Percentiles rank a stretch among this genome's conserved stretches.
Conservation (phyloP, 2,329 filamentous ascomycete genomes). For the Ceratocystiopsis sp. region DNA sequence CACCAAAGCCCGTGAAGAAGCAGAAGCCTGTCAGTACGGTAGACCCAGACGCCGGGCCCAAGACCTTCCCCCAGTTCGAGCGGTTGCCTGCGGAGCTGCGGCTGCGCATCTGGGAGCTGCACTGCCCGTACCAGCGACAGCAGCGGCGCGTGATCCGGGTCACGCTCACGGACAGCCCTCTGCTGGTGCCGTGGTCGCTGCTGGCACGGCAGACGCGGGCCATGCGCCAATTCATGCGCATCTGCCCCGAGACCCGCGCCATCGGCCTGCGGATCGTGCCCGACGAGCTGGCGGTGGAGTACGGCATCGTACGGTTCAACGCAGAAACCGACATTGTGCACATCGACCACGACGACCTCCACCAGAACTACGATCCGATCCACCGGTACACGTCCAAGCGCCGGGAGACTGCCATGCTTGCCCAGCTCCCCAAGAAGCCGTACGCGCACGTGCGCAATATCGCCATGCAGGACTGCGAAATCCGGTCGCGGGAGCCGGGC, state of each 20-base stretch:
- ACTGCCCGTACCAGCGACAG: constrained; percentile 3
- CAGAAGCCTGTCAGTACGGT: not conserved
- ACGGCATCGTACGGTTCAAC: constrained; percentile 4
- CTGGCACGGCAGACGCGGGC: not conserved
- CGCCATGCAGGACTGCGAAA: constrained; percentile 1
- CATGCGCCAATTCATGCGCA: constrained; percentile 4
- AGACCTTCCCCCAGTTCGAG: constrained; percentile 4
- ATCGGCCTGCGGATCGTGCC: constrained; percentile 6
- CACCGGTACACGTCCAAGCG: not conserved
- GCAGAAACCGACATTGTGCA: constrained; percentile 6
- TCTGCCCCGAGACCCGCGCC: constrained; percentile 7
- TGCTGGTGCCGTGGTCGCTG: not conserved
- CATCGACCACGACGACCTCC: not conserved
- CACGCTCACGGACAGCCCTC: not conserved
- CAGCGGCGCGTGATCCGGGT: constrained; percentile 3
- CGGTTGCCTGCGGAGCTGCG: constrained; percentile 8
- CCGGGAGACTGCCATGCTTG: not conserved
- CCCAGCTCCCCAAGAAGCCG: not conserved
- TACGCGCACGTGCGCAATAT: constrained; percentile 3
- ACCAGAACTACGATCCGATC: too few species aligned
- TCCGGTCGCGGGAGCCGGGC: constrained; percentile 2
- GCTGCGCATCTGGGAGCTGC: constrained; percentile 7
- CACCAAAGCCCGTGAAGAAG: not conserved
- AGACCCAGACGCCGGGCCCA: not conserved
- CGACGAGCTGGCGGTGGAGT: constrained; percentile 5